Percentiles rank a stretch among this genome's conserved stretches.
phyloP scores from a whole-genome alignment of 2,329 filamentous ascomycete species.

The Calonectria honghensis region DNA sequence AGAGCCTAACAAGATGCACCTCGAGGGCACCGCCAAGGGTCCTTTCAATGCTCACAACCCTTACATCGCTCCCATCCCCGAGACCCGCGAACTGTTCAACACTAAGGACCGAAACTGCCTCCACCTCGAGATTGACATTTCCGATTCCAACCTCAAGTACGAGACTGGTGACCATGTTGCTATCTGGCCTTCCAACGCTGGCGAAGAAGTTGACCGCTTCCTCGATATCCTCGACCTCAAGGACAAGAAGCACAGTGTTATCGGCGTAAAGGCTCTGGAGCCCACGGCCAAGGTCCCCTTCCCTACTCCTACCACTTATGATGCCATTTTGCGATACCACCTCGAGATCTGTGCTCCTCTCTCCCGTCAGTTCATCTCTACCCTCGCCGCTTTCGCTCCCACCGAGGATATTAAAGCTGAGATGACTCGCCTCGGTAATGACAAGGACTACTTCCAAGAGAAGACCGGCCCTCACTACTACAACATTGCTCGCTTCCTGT shows the following conservation, averaged over 20 bases:
- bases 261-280: constrained; percentile 93
- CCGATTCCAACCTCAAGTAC: constrained; percentile 91
- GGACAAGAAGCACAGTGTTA: constrained; percentile 86
- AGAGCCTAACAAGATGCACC: constrained; percentile 96
- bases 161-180: constrained; percentile 98
- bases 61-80: constrained; percentile 93
- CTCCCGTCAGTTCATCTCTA: constrained; percentile 94
- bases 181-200: constrained; percentile 96
- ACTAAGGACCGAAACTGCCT: constrained; percentile 95
- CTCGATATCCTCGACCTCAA: constrained; percentile 84
- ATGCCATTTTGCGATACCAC: constrained; percentile 94
- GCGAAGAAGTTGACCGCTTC: constrained; percentile 93
- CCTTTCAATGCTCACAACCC: constrained; percentile 98
- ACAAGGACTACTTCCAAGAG: constrained; percentile 96
- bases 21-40: constrained; percentile 87
- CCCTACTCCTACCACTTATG: constrained; percentile 96
- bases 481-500: constrained; percentile 91
- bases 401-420: constrained; percentile 89
- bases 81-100: constrained; percentile 93
- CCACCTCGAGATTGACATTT: constrained; percentile 95
- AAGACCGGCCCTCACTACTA: constrained; percentile 87
- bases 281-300: constrained; percentile 98
- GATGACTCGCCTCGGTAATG: constrained; percentile 89
- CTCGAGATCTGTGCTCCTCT: constrained; percentile 97
- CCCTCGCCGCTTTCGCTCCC: constrained; percentile 91